phyloP scores from a whole-genome alignment of 2,329 filamentous ascomycete species.

The Ploettnerulaceae sp. region DNA sequence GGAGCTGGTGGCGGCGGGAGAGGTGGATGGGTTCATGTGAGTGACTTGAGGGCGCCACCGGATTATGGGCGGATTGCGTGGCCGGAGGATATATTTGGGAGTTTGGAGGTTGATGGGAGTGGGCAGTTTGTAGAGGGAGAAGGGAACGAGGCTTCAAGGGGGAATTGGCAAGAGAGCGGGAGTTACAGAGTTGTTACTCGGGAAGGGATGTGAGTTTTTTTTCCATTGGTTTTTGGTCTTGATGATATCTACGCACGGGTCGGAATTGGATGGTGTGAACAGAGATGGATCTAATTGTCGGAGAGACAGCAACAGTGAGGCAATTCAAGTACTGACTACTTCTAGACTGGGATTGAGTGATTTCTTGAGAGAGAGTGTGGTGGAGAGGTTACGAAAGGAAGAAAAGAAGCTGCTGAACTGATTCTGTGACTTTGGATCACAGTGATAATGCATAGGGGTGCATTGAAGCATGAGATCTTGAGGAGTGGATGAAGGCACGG shows the following conservation, averaged over 20 bases:
- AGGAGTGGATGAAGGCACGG: too few relatives aligned
- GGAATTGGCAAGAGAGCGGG: conserved; percentile 54
- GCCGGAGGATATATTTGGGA: conserved; percentile 66
- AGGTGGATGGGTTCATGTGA: conserved; percentile 61
- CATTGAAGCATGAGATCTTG: too few relatives aligned
- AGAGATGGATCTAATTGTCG: neutral
- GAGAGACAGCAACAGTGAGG: too few relatives aligned
- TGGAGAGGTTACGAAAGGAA: conserved; percentile 48
- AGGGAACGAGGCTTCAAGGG: conserved; percentile 32
- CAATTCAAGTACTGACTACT: conserved; percentile 28
- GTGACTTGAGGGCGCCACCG: conserved; percentile 58
- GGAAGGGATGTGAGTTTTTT: conserved; percentile 57
- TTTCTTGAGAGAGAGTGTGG: conserved; percentile 49
- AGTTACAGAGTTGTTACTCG: conserved; percentile 61
- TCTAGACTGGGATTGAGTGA: conserved; percentile 49
- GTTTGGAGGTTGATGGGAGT: conserved; percentile 55
- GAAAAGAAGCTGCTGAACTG: conserved; percentile 35
- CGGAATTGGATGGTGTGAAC: neutral
- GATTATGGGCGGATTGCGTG: conserved; percentile 65
- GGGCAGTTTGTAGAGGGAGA: conserved; percentile 47
- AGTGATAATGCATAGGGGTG: too few relatives aligned
- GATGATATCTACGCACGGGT: neutral
- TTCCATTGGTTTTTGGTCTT: neutral
- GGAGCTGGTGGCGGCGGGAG: conserved; percentile 55
- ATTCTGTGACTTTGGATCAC: too few relatives aligned